phyloP scores from a whole-genome alignment of 305 asterid genomes.

The Solanum hybrid region DNA sequence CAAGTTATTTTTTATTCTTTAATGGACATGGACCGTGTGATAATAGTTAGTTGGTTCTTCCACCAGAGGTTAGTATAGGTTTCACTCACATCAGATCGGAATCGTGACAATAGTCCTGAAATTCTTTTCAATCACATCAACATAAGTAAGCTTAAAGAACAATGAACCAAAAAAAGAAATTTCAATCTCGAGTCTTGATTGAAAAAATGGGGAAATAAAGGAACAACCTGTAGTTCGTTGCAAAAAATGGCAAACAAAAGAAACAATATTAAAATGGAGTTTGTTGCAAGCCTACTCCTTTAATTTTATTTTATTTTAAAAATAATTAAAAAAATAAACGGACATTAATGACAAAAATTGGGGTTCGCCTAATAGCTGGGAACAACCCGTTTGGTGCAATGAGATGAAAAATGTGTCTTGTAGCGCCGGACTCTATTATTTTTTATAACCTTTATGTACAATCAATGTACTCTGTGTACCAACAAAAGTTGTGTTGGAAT shows the following conservation, averaged over 20 bases:
- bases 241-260: background rate
- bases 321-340: background rate
- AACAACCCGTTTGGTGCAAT: background rate
- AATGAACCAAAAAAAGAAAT: background rate
- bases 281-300: background rate
- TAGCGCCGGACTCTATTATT: background rate
- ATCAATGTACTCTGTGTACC: background rate
- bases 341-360: background rate
- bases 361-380: background rate
- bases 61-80: too few relatives aligned
- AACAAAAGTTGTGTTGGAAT: too few relatives aligned
- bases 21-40: background rate
- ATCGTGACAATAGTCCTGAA: background rate
- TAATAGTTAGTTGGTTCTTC: background rate
- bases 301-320: background rate
- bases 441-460: background rate
- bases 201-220: background rate
- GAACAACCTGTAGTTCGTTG: background rate
- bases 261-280: background rate
- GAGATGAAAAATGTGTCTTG: background rate
- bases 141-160: background rate
- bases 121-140: background rate
- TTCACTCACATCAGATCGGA: background rate
- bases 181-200: background rate
- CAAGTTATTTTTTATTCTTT: too few relatives aligned